Evolutionary conservation across 805 yeast genomes (phyloP), one percentile per base, ranked within the genome.

Genomic region (Candida wancherniae): DNA sequence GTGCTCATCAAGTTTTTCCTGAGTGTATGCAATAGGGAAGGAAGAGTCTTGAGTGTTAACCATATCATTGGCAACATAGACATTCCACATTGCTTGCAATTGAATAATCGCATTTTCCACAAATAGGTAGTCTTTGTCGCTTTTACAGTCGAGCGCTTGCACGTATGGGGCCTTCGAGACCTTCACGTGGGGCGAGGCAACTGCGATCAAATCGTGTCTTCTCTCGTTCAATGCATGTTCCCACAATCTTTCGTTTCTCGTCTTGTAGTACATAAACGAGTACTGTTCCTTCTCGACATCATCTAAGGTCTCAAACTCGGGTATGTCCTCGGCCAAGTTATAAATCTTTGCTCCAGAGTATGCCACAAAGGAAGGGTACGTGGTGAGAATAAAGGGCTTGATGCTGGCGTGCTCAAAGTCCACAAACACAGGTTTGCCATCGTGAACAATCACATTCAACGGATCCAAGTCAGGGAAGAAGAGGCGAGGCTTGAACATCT

Each of bases 231-330:
- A 66, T 15, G 79, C 73, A 37, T 73, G 60, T 59, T 90, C 97
- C 88, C 94, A 90, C 35, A 83, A 59, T 46, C 82, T 79, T 59
- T 90, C 95, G 55, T 88, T 86, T 68, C 96, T 79, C 4, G 97
- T 88, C 58, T 90, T 78, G 47, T 78, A 78, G 57, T 80, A 80
- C 79, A 90, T 84, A 61, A 83, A 88, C 48, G 80, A 80, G 48
- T 83, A 84, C 55, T 88, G 88, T 41, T 76, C 79, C 59, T 81
- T 74, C 43, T 85, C 92, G 25, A 73, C 61, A 24, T 82, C 94
- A 29, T 74, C 74, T 59, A 88, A 61, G 33, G 70, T 62, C 3
- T 74, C 75, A 56, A 66, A 88, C 29, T 75, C 77, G 25, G 82
- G 86, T 39, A 85, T 70, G 36, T 87, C 95, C 33, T 81, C 77